phyloP scores from a whole-genome alignment of 805 yeast genomes.

The Kodamaea lidongshanica region DNA sequence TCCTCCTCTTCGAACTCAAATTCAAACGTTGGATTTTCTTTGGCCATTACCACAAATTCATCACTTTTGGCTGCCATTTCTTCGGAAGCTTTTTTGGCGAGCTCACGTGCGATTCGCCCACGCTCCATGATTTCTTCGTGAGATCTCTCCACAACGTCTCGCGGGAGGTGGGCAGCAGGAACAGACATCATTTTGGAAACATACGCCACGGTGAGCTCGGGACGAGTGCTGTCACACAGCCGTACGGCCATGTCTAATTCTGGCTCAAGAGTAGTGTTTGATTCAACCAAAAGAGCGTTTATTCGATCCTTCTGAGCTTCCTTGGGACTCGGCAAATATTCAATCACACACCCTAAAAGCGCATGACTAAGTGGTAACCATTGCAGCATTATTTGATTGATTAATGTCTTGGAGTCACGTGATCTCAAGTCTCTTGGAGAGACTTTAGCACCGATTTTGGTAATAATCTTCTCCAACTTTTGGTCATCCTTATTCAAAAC shows the following conservation, averaged over 20 bases:
- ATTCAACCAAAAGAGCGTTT: constrained; percentile 50
- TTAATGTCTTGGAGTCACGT: constrained; percentile 61
- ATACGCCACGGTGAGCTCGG: constrained; percentile 54
- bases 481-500: constrained; percentile 61
- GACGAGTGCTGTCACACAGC: constrained; percentile 61
- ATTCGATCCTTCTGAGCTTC: constrained; percentile 69
- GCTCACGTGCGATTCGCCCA: constrained; percentile 57
- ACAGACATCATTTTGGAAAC: constrained; percentile 86
- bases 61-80: constrained; percentile 20
- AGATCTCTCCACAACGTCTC: too few relatives aligned
- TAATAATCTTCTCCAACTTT: constrained; percentile 67
- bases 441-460: constrained; percentile 61
- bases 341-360: constrained; percentile 75
- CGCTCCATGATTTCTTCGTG: constrained; percentile 61
- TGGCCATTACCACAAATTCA: constrained; percentile 24
- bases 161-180: constrained; percentile 75
- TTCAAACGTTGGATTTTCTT: constrained; percentile 31
- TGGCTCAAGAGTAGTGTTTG: constrained; percentile 36
- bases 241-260: constrained; percentile 51
- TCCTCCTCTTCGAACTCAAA: constrained; percentile 46
- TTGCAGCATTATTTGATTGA: constrained; percentile 71
- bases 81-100: constrained; percentile 65
- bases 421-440: constrained; percentile 72
- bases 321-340: constrained; percentile 77
- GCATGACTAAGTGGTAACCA: constrained; percentile 94